These are phyloP conservation scores for Solanum rostratum DNA, from an alignment of 257 asterid genomes.

Conservation along the genomic window DNA sequence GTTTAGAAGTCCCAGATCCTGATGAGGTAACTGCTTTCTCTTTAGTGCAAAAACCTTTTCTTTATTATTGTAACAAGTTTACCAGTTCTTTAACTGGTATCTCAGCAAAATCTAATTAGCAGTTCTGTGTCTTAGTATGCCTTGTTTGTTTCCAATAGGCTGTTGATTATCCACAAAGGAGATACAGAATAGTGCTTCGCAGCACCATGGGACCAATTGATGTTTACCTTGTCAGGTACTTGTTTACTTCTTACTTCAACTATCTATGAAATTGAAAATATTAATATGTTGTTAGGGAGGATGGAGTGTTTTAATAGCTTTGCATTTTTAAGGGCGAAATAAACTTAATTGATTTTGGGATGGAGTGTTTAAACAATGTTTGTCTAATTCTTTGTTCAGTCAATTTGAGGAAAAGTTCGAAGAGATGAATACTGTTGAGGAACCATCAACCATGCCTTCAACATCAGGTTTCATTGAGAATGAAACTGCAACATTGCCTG, in stretches of 20 bases:
- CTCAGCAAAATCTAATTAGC: neutral
- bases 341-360: neutral
- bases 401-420: constrained; percentile 71
- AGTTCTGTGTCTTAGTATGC: neutral
- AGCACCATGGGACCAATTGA: constrained; percentile 92
- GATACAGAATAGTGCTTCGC: constrained; percentile 62
- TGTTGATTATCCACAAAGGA: constrained; percentile 78
- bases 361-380: neutral
- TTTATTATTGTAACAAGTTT: neutral
- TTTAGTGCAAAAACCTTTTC: neutral
- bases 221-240: constrained; percentile 83
- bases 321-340: neutral
- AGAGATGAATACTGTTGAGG: constrained; percentile 47
- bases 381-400: constrained; percentile 18
- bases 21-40: constrained; percentile 51
- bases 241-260: neutral
- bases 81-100: neutral
- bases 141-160: constrained; percentile 35
- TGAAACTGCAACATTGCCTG: constrained; percentile 20
- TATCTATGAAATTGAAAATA: neutral
- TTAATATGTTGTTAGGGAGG: neutral
- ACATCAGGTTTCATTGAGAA: constrained; percentile 33
- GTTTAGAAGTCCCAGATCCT: constrained; percentile 93
- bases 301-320: neutral
- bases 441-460: constrained; percentile 43